These are phyloP conservation scores for Claviceps capensis DNA, from an alignment of 2,329 filamentous ascomycete genomes.

Conservation along the genomic window DNA sequence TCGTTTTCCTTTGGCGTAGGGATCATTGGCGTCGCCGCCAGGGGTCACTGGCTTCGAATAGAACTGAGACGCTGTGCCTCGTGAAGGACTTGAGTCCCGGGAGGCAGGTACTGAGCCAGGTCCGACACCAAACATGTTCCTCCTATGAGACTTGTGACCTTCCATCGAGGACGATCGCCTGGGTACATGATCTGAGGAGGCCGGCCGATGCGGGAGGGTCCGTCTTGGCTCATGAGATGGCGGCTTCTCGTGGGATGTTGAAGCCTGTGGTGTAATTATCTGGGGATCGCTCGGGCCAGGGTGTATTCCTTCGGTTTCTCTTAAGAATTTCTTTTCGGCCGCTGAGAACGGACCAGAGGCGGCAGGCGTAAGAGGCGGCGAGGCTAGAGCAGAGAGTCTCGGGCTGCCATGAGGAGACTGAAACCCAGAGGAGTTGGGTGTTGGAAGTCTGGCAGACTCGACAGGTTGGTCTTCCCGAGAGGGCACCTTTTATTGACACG, in stretches of 20 bases:
- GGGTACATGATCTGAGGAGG: slow-evolving; percentile 28
- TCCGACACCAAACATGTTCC: slow-evolving; percentile 39
- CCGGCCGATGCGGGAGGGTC: slow-evolving; percentile 26
- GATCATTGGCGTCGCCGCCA: slow-evolving; percentile 66
- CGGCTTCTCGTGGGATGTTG: slow-evolving; percentile 38
- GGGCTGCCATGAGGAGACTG: slow-evolving; percentile 57
- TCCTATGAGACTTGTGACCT: slow-evolving; percentile 32
- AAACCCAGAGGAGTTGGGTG: slow-evolving; percentile 49
- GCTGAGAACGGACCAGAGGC: slow-evolving; percentile 41
- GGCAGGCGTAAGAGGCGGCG: slow-evolving; percentile 78
- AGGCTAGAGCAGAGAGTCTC: slow-evolving; percentile 59
- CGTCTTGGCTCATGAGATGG: slow-evolving; percentile 27
- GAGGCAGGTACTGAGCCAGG: slow-evolving; percentile 42
- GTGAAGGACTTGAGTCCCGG: slow-evolving; percentile 50
- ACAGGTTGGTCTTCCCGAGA: slow-evolving; percentile 47
- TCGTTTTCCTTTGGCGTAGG: slow-evolving; percentile 72
- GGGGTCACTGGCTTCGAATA: slow-evolving; percentile 69
- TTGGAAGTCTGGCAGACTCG: slow-evolving; percentile 49
- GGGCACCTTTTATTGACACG: slow-evolving; percentile 28
- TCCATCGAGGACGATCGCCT: slow-evolving; percentile 28
- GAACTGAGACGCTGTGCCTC: slow-evolving; percentile 45
- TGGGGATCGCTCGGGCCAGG: slow-evolving; percentile 25
- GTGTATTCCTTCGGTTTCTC: slow-evolving; percentile 23
- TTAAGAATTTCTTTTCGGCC: slow-evolving; percentile 15
- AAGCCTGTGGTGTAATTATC: slow-evolving; percentile 57